A percentile compares a stretch with the other conserved stretches of the same genome.
phyloP scores from a whole-genome alignment of 371 early-diverging fungal genomes.

The Mortierella sp. region DNA sequence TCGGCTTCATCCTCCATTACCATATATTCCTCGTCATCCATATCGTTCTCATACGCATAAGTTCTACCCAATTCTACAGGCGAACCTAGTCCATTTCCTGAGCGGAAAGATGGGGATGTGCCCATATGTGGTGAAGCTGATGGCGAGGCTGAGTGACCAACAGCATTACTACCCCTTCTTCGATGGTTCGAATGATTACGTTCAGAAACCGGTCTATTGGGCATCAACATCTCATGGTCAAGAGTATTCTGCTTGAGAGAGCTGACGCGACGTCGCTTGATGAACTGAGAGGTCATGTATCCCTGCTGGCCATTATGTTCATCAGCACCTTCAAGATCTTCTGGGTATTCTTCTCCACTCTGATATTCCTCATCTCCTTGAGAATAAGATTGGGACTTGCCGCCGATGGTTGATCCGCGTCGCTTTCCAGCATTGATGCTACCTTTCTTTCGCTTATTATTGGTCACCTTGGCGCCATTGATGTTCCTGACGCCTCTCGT shows the following conservation, averaged over 20 bases:
- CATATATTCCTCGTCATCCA: background rate
- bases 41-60: background rate
- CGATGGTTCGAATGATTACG: constrained; percentile 18
- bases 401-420: constrained; percentile 5
- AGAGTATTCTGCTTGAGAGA: background rate
- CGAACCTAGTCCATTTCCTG: constrained; percentile 20
- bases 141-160: constrained; percentile 10
- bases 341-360: constrained; percentile 13
- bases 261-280: constrained; percentile 21
- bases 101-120: background rate
- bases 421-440: constrained; percentile 2
- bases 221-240: background rate
- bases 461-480: background rate
- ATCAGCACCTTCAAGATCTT: background rate
- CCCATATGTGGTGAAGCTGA: constrained; percentile 17
- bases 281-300: constrained; percentile 10
- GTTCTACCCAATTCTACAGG: constrained; percentile 14
- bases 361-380: constrained; percentile 21
- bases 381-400: constrained; percentile 5
- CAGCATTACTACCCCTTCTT: constrained; percentile 1
- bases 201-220: constrained; percentile 5
- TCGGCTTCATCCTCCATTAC: constrained; percentile 17
- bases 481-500: background rate
- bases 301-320: background rate
- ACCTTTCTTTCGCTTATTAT: constrained; percentile 25